Conservation (phyloP, 805 yeast species). For the Nakazawaea siamensis region DNA sequence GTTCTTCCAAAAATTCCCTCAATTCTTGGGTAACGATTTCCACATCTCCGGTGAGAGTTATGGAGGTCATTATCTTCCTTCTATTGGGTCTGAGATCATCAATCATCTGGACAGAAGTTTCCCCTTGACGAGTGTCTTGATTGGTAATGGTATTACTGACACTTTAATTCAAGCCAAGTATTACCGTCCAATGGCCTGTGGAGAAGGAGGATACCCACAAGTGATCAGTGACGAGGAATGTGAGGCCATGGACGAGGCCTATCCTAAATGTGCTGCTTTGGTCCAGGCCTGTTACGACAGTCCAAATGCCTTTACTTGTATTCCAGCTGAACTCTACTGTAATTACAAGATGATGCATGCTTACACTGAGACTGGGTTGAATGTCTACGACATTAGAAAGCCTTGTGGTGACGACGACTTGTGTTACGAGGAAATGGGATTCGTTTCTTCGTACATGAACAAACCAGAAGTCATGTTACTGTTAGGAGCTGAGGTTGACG, state of each 20-base stretch:
- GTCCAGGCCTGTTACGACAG: slow-evolving; percentile 72
- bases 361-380: slow-evolving; percentile 76
- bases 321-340: slow-evolving; percentile 89
- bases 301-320: slow-evolving; percentile 74
- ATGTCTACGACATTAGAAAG: slow-evolving; percentile 83
- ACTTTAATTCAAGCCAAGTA: slow-evolving; percentile 70
- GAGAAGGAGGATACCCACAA: slow-evolving; percentile 74
- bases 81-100: slow-evolving; percentile 74
- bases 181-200: slow-evolving; percentile 93
- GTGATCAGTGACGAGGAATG: slow-evolving; percentile 78
- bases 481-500: slow-evolving; percentile 84
- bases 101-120: slow-evolving; percentile 48
- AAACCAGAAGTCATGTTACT: slow-evolving; percentile 66
- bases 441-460: slow-evolving; percentile 75
- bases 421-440: slow-evolving; percentile 75
- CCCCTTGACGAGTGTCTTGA: slow-evolving; percentile 67
- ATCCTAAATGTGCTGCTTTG: slow-evolving; percentile 72
- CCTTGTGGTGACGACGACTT: slow-evolving; percentile 56
- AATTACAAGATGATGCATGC: slow-evolving; percentile 77
- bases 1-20: slow-evolving; percentile 67
- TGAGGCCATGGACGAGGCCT: slow-evolving; percentile 52
- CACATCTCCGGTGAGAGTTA: slow-evolving; percentile 93
- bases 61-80: slow-evolving; percentile 93
- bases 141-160: slow-evolving; percentile 90
- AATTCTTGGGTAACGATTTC: slow-evolving; percentile 48